Evolutionary conservation across 2,329 filamentous ascomycete genomes (phyloP).

Genomic region (Microcyclospora tardicrescens): DNA sequence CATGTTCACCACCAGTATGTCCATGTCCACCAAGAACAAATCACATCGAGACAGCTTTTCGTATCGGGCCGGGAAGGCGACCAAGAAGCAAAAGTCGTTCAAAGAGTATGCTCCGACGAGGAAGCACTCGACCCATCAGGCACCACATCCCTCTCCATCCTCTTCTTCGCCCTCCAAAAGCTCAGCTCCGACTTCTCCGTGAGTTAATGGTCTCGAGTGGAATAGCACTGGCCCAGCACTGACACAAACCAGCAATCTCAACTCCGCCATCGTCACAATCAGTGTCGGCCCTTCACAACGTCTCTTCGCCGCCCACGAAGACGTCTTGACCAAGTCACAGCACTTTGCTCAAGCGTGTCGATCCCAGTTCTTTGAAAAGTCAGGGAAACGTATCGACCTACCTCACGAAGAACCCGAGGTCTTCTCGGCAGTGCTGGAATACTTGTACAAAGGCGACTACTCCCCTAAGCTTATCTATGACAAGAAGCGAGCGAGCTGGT

Average conservation of each 20-base stretch:
- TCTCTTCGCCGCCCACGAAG: conserved; percentile 84
- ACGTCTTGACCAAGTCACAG: conserved; percentile 63
- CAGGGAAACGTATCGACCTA: conserved; percentile 61
- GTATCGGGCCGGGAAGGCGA: conserved; percentile 20
- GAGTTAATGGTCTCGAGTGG: conserved; percentile 4
- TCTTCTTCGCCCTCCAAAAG: conserved; percentile 16
- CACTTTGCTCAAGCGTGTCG: conserved; percentile 60
- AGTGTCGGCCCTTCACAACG: conserved; percentile 57
- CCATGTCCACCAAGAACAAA: conserved; percentile 17
- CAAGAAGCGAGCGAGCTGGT: conserved; percentile 68
- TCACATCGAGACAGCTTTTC: conserved; percentile 23
- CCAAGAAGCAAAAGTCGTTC: conserved; percentile 22
- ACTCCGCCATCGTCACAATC: conserved; percentile 71
- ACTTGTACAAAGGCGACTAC: conserved; percentile 89
- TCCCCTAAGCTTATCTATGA: conserved; percentile 72
- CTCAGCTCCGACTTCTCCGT: conserved; percentile 20
- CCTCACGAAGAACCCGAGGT: conserved; percentile 81
- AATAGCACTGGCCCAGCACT: conserved; percentile 4
- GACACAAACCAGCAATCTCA: conserved; percentile 26
- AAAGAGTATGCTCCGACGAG: conserved; percentile 18
- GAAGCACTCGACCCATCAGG: conserved; percentile 14
- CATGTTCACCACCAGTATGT: conserved; percentile 12
- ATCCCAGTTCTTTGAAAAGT: conserved; percentile 47
- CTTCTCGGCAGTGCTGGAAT: conserved; percentile 82
- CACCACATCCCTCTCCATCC: conserved; percentile 8